Percentiles rank a stretch among this genome's conserved stretches.
phyloP scores from a whole-genome alignment of 345 rosid genomes.

The Eucalyptus erythrocorys region DNA sequence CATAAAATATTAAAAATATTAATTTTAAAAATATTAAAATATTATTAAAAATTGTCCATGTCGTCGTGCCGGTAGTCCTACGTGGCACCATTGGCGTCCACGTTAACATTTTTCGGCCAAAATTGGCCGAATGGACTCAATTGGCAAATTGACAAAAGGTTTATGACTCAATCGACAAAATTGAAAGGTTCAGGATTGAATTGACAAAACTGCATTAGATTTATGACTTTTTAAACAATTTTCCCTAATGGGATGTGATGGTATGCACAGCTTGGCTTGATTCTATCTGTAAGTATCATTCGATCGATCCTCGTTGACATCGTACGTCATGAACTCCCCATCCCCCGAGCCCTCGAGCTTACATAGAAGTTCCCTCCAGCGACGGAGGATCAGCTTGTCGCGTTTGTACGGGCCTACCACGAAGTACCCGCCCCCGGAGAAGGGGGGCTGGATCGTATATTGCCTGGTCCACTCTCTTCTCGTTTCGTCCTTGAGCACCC shows the following conservation, averaged over 20 bases:
- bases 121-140: too few relatives aligned
- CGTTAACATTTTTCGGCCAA: too few relatives aligned
- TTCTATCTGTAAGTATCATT: background rate
- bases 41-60: too few relatives aligned
- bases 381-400: background rate
- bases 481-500: background rate
- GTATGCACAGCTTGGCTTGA: background rate
- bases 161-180: too few relatives aligned
- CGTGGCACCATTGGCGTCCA: too few relatives aligned
- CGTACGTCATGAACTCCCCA: background rate
- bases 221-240: too few relatives aligned
- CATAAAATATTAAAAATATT: too few relatives aligned
- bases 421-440: accelerated
- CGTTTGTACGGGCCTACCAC: background rate
- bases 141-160: too few relatives aligned
- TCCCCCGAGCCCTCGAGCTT: background rate
- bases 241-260: background rate
- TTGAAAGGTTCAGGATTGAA: too few relatives aligned
- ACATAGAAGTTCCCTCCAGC: background rate
- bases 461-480: background rate
- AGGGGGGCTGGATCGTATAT: background rate
- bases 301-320: background rate
- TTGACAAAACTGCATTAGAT: too few relatives aligned
- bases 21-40: too few relatives aligned
- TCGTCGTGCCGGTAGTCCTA: too few relatives aligned